Base-by-base conservation (phyloP, 495 filamentous ascomycete species). In the Massariosphaeria phaeospora region DNA sequence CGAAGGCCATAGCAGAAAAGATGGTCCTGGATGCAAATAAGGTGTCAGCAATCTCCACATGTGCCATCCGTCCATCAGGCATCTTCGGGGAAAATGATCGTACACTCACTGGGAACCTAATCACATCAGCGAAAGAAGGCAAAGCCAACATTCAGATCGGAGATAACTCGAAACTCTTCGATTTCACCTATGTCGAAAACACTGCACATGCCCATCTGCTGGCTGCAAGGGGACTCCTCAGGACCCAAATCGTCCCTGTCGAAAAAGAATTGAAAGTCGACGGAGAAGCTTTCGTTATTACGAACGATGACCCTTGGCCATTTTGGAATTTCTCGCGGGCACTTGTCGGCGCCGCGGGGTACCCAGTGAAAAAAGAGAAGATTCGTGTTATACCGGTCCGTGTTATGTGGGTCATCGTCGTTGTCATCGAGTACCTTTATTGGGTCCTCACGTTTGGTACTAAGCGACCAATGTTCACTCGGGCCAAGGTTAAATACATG, bases 1-100 rank as follows among this genome's bases (percentile, higher is more conserved):
- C 49, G 29, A 60, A 60, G 42, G 56, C 50, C 8, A 11, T 60
- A 1, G 56, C 50, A 1, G 48, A 60, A 38, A 18, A 27, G 18
- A 18, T 43, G 3, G 36, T 60, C n/a, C 43, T 48, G 9, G 8
- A 1, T 4, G 56, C 56, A 7, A 60, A 60, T 24, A 20, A 42
- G 18, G 5, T 6, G 3, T 17, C 1, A 7, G 25, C 26, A 12
- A 25, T 58, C 27, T 26, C 44, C 1, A 58, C 55, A 1, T 17
- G 11, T 18, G n/a, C 38, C 9, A 25, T 58, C 2, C 55, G 55
- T 13, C 38, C 38, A 10, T 23, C 55, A 7, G 9, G 7, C 1
- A 1, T 58, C 1, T 58, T 15, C 33, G 55, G 55, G 1, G 40
- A 44, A 21, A 48, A 39, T 1, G 55, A 58, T 49, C 11, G 8